These are phyloP conservation scores for Wallacemonas sp. DNA, from an alignment of 208 protist genomes.

Conservation along the genomic window DNA sequence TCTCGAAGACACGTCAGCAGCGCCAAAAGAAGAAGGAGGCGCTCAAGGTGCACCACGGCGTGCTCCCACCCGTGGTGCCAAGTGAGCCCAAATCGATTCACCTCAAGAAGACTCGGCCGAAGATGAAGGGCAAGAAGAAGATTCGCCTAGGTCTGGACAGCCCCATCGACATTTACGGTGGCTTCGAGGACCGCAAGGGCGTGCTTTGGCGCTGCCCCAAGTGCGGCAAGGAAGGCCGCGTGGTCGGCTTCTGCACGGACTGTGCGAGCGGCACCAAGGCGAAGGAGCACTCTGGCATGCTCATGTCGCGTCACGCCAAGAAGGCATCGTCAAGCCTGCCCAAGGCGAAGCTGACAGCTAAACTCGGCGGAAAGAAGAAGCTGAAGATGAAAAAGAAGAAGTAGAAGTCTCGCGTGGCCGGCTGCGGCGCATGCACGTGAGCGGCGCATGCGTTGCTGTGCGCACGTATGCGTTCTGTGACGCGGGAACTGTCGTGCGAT, in stretches of 20 bases:
- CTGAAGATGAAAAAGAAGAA: conserved; percentile 64
- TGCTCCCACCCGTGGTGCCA: conserved; percentile 63
- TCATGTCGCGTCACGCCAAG: conserved; percentile 47
- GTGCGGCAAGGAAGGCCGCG: conserved; percentile 67
- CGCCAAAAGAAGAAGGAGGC: conserved; percentile 76
- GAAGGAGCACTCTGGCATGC: conserved; percentile 49
- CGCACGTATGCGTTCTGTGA: no score
- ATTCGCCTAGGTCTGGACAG: conserved; percentile 85
- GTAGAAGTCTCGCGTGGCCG: conserved; percentile 7
- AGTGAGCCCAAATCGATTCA: conserved; percentile 77
- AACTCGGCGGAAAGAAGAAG: conserved; percentile 35
- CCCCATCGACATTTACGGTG: conserved; percentile 82
- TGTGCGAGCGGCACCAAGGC: conserved; percentile 75
- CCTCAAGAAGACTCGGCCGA: conserved; percentile 85
- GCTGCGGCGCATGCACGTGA: no score
- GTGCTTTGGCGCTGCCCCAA: conserved; percentile 80
- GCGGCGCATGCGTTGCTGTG: no score
- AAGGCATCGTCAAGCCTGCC: conserved; percentile 21
- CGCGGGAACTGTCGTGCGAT: no score
- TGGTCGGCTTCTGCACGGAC: conserved; percentile 85
- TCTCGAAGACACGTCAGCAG: conserved; percentile 88
- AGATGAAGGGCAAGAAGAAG: conserved; percentile 91
- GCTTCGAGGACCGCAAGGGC: conserved; percentile 83
- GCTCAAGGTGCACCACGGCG: conserved; percentile 63
- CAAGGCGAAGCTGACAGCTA: conserved; percentile 30